phyloP scores from a whole-genome alignment of 495 filamentous ascomycete genomes.

The Cenococcum geophilum region DNA sequence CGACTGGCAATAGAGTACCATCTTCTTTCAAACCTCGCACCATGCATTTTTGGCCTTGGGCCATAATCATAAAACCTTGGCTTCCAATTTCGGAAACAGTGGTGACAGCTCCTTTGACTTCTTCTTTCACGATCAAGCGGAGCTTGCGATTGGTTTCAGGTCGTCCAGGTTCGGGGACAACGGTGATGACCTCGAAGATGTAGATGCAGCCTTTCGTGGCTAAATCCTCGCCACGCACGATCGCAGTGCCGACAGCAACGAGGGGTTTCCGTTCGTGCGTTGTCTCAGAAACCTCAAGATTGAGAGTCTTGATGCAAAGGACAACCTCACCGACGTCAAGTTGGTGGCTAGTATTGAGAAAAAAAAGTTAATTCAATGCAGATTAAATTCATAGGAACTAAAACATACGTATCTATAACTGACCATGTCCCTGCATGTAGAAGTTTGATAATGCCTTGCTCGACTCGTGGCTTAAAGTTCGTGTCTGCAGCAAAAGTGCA shows the following conservation, averaged over 20 bases:
- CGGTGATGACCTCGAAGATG: constrained; percentile 84
- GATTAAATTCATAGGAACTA: not conserved
- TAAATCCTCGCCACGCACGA: constrained; percentile 80
- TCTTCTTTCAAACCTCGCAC: constrained; percentile 94
- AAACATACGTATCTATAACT: constrained; percentile 60
- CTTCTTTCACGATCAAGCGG: constrained; percentile 80
- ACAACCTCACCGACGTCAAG: constrained; percentile 65
- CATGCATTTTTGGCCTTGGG: constrained; percentile 96
- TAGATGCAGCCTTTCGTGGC: constrained; percentile 78
- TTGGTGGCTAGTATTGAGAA: constrained; percentile 26
- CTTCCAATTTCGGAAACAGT: constrained; percentile 81
- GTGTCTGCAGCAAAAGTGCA: constrained; percentile 36
- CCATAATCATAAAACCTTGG: constrained; percentile 82
- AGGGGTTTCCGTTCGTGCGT: constrained; percentile 78
- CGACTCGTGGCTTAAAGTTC: constrained; percentile 59
- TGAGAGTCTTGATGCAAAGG: constrained; percentile 73
- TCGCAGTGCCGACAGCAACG: constrained; percentile 77
- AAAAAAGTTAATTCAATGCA: not conserved
- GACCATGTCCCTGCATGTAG: constrained; percentile 68
- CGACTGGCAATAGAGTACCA: constrained; percentile 80
- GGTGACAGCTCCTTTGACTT: constrained; percentile 90
- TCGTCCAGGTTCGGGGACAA: constrained; percentile 79
- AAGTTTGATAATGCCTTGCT: constrained; percentile 64
- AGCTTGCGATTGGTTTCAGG: constrained; percentile 79
- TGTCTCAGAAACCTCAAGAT: constrained; percentile 81